These are phyloP conservation scores for Coemansia sp. DNA, from an alignment of 192 early-diverging fungal genomes.

Conservation along the genomic window DNA sequence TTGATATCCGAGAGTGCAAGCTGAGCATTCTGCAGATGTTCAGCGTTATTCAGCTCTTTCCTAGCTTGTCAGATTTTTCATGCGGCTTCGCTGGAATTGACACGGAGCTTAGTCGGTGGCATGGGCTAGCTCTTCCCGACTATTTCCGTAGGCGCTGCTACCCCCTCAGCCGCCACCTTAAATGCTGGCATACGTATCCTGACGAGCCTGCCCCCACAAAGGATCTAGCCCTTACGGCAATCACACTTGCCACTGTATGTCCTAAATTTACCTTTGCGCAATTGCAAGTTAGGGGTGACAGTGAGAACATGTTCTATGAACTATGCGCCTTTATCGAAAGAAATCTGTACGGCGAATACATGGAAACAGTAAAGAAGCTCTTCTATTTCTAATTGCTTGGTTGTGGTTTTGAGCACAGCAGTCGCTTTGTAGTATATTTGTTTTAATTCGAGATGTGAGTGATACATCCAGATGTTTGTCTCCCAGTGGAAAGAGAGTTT, in stretches of 20 bases:
- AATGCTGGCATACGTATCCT: neutral
- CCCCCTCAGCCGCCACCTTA: neutral
- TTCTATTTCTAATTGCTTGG: neutral
- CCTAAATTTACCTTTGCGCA: neutral
- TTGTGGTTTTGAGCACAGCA: too few species aligned
- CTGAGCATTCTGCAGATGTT: neutral
- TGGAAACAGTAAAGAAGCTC: neutral
- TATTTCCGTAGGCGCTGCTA: neutral
- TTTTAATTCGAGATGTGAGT: too few species aligned
- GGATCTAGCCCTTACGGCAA: neutral
- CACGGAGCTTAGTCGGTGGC: neutral
- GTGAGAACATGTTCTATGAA: neutral
- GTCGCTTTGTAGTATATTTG: too few species aligned
- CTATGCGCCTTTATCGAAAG: slow-evolving; percentile 2
- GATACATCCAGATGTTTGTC: too few species aligned
- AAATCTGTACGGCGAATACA: neutral
- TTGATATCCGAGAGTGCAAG: neutral
- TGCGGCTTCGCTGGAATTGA: neutral
- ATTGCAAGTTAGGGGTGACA: neutral
- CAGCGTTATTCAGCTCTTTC: neutral
- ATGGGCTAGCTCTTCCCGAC: too few species aligned
- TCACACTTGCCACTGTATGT: neutral
- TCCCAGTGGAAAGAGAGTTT: too few species aligned
- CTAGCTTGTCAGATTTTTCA: neutral
- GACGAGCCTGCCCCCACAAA: neutral